These are phyloP conservation scores for Tausonia pullulans DNA, from an alignment of 1,284 basidiomycete species.

Conservation along the genomic window DNA sequence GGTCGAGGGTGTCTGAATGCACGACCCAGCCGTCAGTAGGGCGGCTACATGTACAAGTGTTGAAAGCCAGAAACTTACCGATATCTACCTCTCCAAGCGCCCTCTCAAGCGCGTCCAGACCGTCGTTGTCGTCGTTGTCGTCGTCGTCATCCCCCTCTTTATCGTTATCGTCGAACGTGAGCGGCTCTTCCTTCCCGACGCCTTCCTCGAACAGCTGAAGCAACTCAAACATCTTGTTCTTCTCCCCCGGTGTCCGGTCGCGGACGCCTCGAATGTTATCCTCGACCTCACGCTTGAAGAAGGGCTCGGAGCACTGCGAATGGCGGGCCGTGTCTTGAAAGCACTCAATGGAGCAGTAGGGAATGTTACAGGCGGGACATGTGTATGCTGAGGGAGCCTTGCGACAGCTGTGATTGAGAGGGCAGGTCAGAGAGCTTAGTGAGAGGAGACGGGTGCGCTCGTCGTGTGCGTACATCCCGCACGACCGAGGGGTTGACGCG, in stretches of 20 bases:
- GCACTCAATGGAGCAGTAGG: conserved; percentile 11
- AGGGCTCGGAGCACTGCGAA: conserved; percentile 14
- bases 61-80: not conserved
- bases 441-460: not conserved
- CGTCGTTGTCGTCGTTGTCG: not conserved
- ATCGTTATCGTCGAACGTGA: conserved; percentile 1
- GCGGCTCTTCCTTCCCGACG: not conserved
- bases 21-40: not conserved
- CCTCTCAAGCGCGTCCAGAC: conserved; percentile 4
- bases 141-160: not conserved
- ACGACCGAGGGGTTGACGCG: not conserved
- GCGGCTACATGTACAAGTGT: not conserved
- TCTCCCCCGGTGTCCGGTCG: conserved; percentile 3
- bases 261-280: not conserved
- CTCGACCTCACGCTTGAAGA: conserved; percentile 12
- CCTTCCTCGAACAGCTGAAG: conserved; percentile 15
- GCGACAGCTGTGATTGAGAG: not conserved
- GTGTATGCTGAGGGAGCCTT: not conserved
- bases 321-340: conserved; percentile 6
- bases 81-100: conserved; percentile 3
- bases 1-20: conserved; percentile 1
- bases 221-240: conserved; percentile 14
- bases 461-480: conserved; percentile 1
- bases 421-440: not conserved
- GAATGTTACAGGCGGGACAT: conserved; percentile 13